A percentile compares a stretch with the other conserved stretches of the same genome.
Conservation (phyloP, 768 basidiomycete species). For the Hysterangium stoloniferum region DNA sequence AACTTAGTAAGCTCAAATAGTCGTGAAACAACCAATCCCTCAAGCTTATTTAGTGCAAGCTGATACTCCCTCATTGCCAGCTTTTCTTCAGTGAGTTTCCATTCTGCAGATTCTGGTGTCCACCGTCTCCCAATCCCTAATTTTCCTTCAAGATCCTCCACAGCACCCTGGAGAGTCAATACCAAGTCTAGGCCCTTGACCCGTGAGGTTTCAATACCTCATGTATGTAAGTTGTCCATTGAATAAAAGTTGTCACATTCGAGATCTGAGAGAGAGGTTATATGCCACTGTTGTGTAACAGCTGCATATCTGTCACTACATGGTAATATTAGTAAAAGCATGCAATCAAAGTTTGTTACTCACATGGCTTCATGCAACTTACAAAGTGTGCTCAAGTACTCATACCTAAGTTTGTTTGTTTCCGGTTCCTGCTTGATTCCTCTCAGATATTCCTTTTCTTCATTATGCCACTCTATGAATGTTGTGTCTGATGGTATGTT, state of each 20-base stretch:
- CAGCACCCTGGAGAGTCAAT: no score
- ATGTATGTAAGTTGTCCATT: not conserved
- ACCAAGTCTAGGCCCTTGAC: no score
- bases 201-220: no score
- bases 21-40: constrained; percentile 23
- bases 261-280: no score
- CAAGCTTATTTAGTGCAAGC: constrained; percentile 21
- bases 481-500: not conserved
- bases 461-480: not conserved
- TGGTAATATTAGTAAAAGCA: no score
- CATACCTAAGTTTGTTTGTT: no score
- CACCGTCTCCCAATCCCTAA: constrained; percentile 16
- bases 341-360: no score
- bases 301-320: no score
- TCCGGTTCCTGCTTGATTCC: no score
- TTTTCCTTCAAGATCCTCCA: constrained; percentile 6
- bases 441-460: not conserved
- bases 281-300: no score
- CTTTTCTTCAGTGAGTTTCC: constrained; percentile 9
- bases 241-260: constrained; percentile 3
- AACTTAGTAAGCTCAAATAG: constrained; percentile 25
- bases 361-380: no score
- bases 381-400: no score
- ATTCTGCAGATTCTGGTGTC: constrained; percentile 11
- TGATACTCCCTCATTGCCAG: constrained; percentile 15